Evolutionary conservation across 371 early-diverging fungal species (phyloP).

Genomic region (Actinomucor elegans): DNA sequence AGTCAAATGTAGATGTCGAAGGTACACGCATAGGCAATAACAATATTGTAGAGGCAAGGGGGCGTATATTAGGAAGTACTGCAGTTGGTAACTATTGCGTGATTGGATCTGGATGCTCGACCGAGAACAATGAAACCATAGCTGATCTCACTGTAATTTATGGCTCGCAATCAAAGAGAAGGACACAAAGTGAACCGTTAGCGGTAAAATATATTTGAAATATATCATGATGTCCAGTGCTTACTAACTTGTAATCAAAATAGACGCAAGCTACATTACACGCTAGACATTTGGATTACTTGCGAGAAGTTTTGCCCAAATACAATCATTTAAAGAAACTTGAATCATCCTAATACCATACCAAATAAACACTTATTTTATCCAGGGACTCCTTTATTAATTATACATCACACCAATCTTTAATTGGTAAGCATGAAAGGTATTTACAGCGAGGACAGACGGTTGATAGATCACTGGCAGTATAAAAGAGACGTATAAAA

Average conservation of each 20-base stretch:
- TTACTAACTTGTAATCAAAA: not conserved
- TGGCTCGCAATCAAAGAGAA: conserved; percentile 59
- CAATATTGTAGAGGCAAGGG: conserved; percentile 72
- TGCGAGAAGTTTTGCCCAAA: conserved; percentile 64
- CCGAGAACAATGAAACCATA: conserved; percentile 62
- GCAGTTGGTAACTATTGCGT: conserved; percentile 73
- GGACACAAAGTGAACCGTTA: conserved; percentile 47
- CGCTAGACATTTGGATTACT: conserved; percentile 73
- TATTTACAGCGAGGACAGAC: conserved; percentile 42
- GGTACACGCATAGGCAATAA: conserved; percentile 67
- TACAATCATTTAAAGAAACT: conserved; percentile 61
- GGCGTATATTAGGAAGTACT: conserved; percentile 59
- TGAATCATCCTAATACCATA: conserved; percentile 16
- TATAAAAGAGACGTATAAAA: conserved; percentile 47
- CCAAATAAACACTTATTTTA: no score
- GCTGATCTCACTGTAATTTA: conserved; percentile 70
- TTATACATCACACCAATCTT: conserved; percentile 34
- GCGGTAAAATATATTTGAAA: conserved; percentile 19
- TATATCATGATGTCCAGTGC: not conserved
- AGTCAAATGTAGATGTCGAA: conserved; percentile 58
- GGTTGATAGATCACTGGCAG: conserved; percentile 23
- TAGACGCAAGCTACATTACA: conserved; percentile 64
- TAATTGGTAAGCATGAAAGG: conserved; percentile 34
- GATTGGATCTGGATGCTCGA: conserved; percentile 70
- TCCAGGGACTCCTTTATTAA: no score